phyloP scores from a whole-genome alignment of 2,329 filamentous ascomycete species.

The Mycogone perniciosa region DNA sequence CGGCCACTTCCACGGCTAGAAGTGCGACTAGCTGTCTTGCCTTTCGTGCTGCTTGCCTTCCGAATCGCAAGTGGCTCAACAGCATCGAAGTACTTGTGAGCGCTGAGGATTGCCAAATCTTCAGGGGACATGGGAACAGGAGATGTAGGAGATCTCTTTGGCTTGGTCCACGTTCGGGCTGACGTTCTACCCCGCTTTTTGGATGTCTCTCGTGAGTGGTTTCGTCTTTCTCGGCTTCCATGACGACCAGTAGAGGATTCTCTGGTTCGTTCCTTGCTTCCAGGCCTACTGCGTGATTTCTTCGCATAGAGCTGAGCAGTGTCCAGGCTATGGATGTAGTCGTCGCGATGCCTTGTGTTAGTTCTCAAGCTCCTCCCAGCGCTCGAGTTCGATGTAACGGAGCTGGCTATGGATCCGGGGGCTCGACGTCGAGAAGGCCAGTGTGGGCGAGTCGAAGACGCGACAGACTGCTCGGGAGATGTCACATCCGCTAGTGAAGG shows the following conservation, averaged over 20 bases:
- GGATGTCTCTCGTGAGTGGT: constrained; percentile 55
- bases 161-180: constrained; percentile 60
- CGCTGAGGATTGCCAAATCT: constrained; percentile 61
- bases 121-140: constrained; percentile 93
- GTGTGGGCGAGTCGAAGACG: constrained; percentile 48
- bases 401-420: constrained; percentile 51
- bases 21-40: constrained; percentile 37
- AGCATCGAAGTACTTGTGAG: constrained; percentile 30
- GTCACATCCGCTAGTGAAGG: constrained; percentile 47
- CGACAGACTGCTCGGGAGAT: constrained; percentile 49
- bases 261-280: constrained; percentile 40
- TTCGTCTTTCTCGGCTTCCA: constrained; percentile 42
- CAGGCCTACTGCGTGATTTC: constrained; percentile 50
- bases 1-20: constrained; percentile 44
- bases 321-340: constrained; percentile 82
- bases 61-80: constrained; percentile 40
- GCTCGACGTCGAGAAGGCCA: constrained; percentile 49
- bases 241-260: constrained; percentile 41
- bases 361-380: constrained; percentile 44
- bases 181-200: constrained; percentile 63
- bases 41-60: constrained; percentile 32
- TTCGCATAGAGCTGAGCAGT: constrained; percentile 60
- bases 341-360: constrained; percentile 60
- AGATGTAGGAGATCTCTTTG: constrained; percentile 85
- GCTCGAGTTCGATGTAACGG: constrained; percentile 51